phyloP scores from a whole-genome alignment of 306 rosid species.

The Vigna mungo region DNA sequence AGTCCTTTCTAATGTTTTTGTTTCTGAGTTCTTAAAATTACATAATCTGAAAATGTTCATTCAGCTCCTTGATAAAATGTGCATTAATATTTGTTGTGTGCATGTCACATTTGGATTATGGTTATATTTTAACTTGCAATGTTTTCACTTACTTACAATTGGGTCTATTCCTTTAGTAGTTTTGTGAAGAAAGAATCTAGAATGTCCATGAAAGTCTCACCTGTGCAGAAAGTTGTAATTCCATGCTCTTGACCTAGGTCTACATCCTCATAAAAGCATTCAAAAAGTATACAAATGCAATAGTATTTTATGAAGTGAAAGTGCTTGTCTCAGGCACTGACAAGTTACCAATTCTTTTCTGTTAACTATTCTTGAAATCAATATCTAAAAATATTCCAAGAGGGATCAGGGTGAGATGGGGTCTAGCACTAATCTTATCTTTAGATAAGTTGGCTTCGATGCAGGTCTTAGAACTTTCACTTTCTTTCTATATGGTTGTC shows the following conservation, averaged over 20 bases:
- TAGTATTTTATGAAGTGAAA: conserved; percentile 30
- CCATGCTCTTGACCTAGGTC: conserved; percentile 21
- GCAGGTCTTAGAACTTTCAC: conserved; percentile 13
- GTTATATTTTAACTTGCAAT: conserved; percentile 19
- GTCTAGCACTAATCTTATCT: conserved; percentile 28
- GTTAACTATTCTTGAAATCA: conserved; percentile 29
- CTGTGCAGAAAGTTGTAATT: conserved; percentile 18
- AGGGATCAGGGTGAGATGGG: background rate
- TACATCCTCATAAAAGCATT: conserved; percentile 1
- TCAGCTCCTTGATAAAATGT: conserved; percentile 23
- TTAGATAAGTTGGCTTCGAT: conserved; percentile 31
- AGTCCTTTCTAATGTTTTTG: conserved; percentile 26
- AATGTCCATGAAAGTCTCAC: conserved; percentile 14
- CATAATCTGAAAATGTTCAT: conserved; percentile 11
- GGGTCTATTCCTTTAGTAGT: too few relatives aligned
- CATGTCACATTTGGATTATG: conserved; percentile 13
- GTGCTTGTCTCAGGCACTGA: conserved; percentile 8
- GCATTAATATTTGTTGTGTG: conserved; percentile 32
- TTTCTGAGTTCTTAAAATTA: conserved; percentile 18
- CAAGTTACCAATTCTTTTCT: conserved; percentile 31
- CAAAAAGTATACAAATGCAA: background rate
- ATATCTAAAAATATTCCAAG: conserved; percentile 15
- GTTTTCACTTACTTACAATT: conserved; percentile 10
- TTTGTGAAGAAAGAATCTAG: conserved; percentile 21
- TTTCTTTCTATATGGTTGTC: conserved; percentile 17